Percentiles rank a stretch among this genome's conserved stretches.
Evolutionary conservation across 78 protist species (phyloP).

Genomic region (Mastigamoeba balamuthi): DNA sequence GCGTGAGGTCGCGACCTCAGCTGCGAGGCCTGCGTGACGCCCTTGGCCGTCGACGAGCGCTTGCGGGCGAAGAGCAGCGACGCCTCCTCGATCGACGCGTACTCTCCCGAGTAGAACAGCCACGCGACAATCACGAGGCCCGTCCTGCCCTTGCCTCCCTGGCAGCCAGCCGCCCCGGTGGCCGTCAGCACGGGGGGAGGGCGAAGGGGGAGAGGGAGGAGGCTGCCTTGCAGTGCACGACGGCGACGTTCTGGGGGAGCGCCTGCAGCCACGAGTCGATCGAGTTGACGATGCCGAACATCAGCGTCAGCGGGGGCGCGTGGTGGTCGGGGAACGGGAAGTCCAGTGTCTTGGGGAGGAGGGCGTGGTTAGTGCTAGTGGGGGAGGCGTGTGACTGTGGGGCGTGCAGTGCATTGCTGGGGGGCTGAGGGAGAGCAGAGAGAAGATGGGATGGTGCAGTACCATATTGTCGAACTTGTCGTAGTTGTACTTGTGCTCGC

Average conservation of each 20-base stretch:
- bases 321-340: conserved; percentile 78
- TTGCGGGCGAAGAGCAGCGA: conserved; percentile 23
- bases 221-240: conserved; percentile 61
- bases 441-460: neutral
- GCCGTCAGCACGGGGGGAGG: too few species aligned
- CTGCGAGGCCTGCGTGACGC: conserved; percentile 52
- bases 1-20: too few species aligned
- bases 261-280: conserved; percentile 32
- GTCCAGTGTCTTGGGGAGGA: conserved; percentile 15
- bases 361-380: too few species aligned
- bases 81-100: conserved; percentile 11
- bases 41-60: conserved; percentile 16
- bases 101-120: conserved; percentile 31
- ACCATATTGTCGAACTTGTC: conserved; percentile 38
- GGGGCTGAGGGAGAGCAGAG: neutral
- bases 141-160: conserved; percentile 53
- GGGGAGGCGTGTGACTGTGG: too few species aligned
- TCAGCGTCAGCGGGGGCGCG: conserved; percentile 64
- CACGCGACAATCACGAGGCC: conserved; percentile 33
- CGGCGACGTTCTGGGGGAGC: conserved; percentile 60
- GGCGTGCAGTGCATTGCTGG: too few species aligned
- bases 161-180: too few species aligned
- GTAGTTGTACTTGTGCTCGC: conserved; percentile 25
- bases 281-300: conserved; percentile 40
- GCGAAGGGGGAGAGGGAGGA: too few species aligned